These are phyloP conservation scores for Meredithiella fracta DNA, from an alignment of 2,329 filamentous ascomycete genomes.

Conservation along the genomic window DNA sequence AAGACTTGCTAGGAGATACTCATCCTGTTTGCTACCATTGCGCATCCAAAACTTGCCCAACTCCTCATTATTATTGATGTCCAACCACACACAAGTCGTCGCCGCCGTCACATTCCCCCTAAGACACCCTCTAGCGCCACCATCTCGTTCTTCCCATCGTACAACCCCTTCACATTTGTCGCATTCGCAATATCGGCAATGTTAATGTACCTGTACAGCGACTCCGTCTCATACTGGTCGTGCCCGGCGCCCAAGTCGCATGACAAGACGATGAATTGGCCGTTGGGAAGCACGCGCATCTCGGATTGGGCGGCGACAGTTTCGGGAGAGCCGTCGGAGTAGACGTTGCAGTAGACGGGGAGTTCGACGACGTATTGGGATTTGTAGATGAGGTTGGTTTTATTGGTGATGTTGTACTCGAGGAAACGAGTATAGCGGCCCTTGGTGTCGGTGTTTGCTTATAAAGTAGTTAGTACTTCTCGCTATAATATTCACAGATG, in stretches of 20 bases:
- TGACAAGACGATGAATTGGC: conserved; percentile 50
- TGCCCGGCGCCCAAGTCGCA: conserved; percentile 46
- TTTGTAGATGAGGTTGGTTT: conserved; percentile 29
- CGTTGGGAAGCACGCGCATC: conserved; percentile 44
- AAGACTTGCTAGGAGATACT: conserved; percentile 29
- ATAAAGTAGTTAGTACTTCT: neutral
- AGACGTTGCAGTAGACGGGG: conserved; percentile 38
- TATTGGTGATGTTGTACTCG: conserved; percentile 39
- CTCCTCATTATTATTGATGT: conserved; percentile 50
- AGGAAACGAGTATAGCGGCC: conserved; percentile 45
- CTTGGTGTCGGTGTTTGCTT: conserved; percentile 20
- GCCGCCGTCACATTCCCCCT: conserved; percentile 35
- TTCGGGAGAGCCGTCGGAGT: conserved; percentile 26
- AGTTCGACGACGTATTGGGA: conserved; percentile 52
- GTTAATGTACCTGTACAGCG: conserved; percentile 52
- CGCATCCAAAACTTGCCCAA: conserved; percentile 49
- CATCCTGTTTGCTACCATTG: conserved; percentile 47
- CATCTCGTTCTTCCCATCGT: neutral
- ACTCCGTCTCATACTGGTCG: conserved; percentile 34
- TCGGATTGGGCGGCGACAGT: conserved; percentile 49
- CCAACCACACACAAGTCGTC: conserved; percentile 47
- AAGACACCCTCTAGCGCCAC: conserved; percentile 30
- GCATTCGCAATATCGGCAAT: conserved; percentile 46
- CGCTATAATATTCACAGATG: neutral
- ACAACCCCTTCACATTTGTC: conserved; percentile 38